Base-by-base conservation (phyloP, 208 protist species). In the Wallacemonas sp. region DNA sequence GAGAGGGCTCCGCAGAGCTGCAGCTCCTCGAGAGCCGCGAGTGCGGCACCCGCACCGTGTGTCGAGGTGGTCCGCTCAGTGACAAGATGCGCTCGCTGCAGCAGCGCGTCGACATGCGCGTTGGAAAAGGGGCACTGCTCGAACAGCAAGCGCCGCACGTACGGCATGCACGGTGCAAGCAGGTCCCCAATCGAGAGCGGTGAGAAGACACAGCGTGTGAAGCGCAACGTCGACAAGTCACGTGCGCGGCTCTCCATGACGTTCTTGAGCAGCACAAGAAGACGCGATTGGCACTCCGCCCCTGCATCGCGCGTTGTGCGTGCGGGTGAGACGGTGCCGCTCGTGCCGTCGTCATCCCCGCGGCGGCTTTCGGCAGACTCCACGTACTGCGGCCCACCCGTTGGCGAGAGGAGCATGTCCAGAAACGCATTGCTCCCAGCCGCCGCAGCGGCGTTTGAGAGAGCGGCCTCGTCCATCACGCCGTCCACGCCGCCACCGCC, bases 1-100 rank as follows among this genome's bases (percentile, higher is more conserved):
- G 83, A 90, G 8, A 93, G 65, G 2, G 81, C n/a, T 14, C 87
- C 87, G 39, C 83, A 83, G 2, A 93, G 70, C 55, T 93, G 87
- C 36, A 93, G 70, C 46, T 85, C 79, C 47, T 73, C 48, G 4
- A 93, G 68, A 2, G 26, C 46, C 2, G 61, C 41, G 30, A 88
- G 49, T 11, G 62, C 61, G 33, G 12, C 56, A 49, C 14, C 5
- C n/a, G 34, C 9, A n/a, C 19, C n/a, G 17, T 4, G 39, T 23
- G 21, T 0, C 56, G 64, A 4, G 19, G 3, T 1, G 12, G 29
- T 26, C 44, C 29, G 48, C 29, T 67, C 23, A 9, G 38, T 4
- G 14, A 61, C 12, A 2, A 64, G 26, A 16, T 74, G 72, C 2
- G 76, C 78, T 21, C 68, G 23, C 19, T 49, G 70, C 46, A 92